These are phyloP conservation scores for Oryza rufipogon DNA, from an alignment of 176 grass and related monocot genomes.

Conservation along the genomic window DNA sequence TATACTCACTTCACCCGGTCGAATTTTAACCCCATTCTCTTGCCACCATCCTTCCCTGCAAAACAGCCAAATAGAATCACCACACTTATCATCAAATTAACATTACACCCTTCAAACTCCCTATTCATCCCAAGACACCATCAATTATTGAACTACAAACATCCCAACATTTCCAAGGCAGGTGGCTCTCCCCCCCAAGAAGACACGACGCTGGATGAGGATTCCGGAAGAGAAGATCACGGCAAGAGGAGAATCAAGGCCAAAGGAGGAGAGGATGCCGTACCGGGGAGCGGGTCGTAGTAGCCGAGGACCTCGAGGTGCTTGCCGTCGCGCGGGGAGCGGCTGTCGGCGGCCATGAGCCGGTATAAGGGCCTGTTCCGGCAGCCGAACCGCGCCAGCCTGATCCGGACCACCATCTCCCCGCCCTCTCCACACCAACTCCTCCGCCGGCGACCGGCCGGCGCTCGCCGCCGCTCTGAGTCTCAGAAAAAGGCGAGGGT, in stretches of 20 bases:
- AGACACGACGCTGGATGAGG: not conserved
- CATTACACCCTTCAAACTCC: not conserved
- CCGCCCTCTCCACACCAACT: not conserved
- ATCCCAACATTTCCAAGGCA: not conserved
- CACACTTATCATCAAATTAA: not conserved
- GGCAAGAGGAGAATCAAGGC: not conserved
- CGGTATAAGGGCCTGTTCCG: conserved; percentile 64
- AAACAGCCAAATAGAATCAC: not conserved
- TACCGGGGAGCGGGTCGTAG: conserved; percentile 64
- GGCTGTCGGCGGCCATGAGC: conserved; percentile 64
- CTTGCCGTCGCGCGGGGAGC: conserved; percentile 55
- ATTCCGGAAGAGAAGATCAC: too few relatives aligned
- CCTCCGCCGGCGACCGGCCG: not conserved
- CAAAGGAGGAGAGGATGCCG: not conserved
- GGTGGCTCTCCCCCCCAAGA: not conserved
- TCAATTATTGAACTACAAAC: not conserved
- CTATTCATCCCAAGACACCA: not conserved
- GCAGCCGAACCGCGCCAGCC: conserved; percentile 64
- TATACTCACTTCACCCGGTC: conserved; percentile 68
- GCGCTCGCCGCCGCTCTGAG: not conserved
- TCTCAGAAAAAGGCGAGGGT: conserved; percentile 14
- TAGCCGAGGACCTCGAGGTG: conserved; percentile 65
- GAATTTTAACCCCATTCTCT: conserved; percentile 80
- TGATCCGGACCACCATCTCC: conserved; percentile 56
- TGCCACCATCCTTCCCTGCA: conserved; percentile 65